Percentiles rank a stretch among this genome's conserved stretches.
phyloP scores from a whole-genome alignment of 1,139 yeast species.

The Suhomyces yuchorum region DNA sequence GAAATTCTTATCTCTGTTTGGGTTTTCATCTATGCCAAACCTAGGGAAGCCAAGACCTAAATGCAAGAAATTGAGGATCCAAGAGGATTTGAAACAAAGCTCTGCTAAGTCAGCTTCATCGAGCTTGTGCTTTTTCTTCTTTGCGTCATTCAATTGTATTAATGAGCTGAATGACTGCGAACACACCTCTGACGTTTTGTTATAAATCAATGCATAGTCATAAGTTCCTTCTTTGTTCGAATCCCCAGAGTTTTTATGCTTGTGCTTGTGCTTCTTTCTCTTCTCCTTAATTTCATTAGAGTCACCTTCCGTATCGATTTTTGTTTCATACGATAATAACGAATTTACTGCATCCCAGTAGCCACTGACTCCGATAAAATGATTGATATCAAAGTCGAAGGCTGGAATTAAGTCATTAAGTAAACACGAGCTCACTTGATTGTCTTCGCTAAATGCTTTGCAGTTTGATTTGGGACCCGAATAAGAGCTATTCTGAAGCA shows the following conservation, averaged over 20 bases:
- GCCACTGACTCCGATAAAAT: slow-evolving; percentile 79
- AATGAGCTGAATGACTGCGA: slow-evolving; percentile 42
- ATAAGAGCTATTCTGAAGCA: slow-evolving; percentile 44
- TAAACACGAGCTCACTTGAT: slow-evolving; percentile 50
- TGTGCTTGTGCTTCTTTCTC: background rate
- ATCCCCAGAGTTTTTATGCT: background rate
- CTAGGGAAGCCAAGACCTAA: slow-evolving; percentile 74
- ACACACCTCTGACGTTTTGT: slow-evolving; percentile 51
- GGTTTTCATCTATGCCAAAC: slow-evolving; percentile 45
- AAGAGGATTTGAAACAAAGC: slow-evolving; percentile 47
- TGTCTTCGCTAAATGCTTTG: slow-evolving; percentile 32
- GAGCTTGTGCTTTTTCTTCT: slow-evolving; percentile 32
- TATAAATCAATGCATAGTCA: slow-evolving; percentile 43
- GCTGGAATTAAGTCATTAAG: slow-evolving; percentile 59
- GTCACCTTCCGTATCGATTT: background rate
- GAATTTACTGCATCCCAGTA: slow-evolving; percentile 73
- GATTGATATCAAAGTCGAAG: slow-evolving; percentile 66
- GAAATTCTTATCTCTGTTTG: slow-evolving; percentile 29
- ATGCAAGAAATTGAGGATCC: slow-evolving; percentile 72
- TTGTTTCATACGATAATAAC: slow-evolving; percentile 36
- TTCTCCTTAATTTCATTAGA: background rate
- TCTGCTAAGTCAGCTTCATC: slow-evolving; percentile 25
- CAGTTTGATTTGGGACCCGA: slow-evolving; percentile 27
- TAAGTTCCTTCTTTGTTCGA: slow-evolving; percentile 20
- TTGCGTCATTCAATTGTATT: slow-evolving; percentile 37